phyloP scores from a whole-genome alignment of 805 yeast species.

The Monosporozyma yasuniensis region DNA sequence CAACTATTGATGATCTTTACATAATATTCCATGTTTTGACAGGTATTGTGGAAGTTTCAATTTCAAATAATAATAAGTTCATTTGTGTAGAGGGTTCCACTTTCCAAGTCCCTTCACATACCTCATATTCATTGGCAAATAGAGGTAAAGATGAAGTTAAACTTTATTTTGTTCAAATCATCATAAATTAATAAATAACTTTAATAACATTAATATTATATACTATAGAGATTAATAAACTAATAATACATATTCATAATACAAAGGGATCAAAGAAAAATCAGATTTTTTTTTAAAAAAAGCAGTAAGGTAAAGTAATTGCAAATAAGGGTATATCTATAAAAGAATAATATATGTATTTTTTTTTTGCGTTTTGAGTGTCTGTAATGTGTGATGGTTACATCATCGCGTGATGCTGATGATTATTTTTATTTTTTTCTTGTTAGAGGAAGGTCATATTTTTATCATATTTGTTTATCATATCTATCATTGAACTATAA shows the following conservation, averaged over 20 bases:
- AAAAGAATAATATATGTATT: not conserved
- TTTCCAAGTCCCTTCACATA: conserved; percentile 70
- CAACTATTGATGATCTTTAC: conserved; percentile 47
- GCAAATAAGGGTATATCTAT: not conserved
- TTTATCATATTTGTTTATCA: not conserved
- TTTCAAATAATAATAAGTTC: conserved; percentile 47
- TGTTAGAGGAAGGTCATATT: not conserved
- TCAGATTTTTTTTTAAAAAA: too few relatives aligned
- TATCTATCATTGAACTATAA: not conserved
- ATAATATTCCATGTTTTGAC: conserved; percentile 65
- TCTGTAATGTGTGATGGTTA: too few relatives aligned
- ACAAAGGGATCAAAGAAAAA: not conserved
- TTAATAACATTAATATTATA: not conserved
- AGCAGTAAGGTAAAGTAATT: not conserved
- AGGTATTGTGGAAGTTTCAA: conserved; percentile 59
- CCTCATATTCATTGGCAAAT: conserved; percentile 58
- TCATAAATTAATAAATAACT: not conserved
- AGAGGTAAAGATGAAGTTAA: conserved; percentile 47
- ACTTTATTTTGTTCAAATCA: conserved; percentile 65
- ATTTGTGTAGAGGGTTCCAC: conserved; percentile 63
- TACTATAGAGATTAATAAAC: not conserved
- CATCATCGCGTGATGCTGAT: too few relatives aligned
- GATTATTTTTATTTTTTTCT: too few relatives aligned
- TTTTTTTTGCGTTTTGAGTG: not conserved
- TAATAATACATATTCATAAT: not conserved